Conservation (phyloP, 345 rosid species). For the Mallotus nudiflorus region DNA sequence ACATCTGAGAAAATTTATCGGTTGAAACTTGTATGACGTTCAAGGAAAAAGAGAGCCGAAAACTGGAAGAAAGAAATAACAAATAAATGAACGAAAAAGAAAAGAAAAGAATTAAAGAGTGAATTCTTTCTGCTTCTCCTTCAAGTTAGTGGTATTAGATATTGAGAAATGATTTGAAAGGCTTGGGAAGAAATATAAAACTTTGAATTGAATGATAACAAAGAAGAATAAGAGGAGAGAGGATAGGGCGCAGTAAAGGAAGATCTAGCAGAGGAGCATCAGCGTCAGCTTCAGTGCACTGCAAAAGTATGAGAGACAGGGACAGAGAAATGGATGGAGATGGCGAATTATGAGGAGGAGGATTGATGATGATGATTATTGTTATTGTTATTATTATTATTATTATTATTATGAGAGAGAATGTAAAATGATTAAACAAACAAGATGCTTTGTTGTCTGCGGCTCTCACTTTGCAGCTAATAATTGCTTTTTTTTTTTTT, state of each 20-base stretch:
- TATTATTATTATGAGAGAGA: constrained; percentile 33
- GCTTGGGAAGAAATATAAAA: not conserved
- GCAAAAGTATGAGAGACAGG: constrained; percentile 17
- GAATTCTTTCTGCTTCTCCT: no score
- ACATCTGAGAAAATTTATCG: no score
- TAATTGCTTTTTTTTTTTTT: constrained; percentile 37
- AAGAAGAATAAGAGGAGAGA: constrained; percentile 15
- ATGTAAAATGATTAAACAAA: constrained; percentile 44
- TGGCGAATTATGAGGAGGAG: constrained; percentile 62
- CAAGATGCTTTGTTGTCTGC: constrained; percentile 72
- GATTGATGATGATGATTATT: constrained; percentile 49
- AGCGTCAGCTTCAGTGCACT: constrained; percentile 25
- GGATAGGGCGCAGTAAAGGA: constrained; percentile 29
- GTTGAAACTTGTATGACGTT: no score
- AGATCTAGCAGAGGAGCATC: constrained; percentile 29
- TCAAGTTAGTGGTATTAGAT: no score
- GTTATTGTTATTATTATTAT: no score
- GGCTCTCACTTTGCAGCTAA: constrained; percentile 84
- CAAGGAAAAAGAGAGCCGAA: no score
- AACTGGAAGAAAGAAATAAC: no score
- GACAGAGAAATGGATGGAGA: constrained; percentile 33
- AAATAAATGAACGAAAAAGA: no score
- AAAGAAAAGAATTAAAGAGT: no score
- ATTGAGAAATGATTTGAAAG: no score
- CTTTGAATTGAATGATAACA: not conserved